A percentile compares a stretch with the other conserved stretches of the same genome.
These are phyloP conservation scores for Bothriochloa decipiens DNA, from an alignment of 176 grass and related monocot genomes.

Conservation along the genomic window DNA sequence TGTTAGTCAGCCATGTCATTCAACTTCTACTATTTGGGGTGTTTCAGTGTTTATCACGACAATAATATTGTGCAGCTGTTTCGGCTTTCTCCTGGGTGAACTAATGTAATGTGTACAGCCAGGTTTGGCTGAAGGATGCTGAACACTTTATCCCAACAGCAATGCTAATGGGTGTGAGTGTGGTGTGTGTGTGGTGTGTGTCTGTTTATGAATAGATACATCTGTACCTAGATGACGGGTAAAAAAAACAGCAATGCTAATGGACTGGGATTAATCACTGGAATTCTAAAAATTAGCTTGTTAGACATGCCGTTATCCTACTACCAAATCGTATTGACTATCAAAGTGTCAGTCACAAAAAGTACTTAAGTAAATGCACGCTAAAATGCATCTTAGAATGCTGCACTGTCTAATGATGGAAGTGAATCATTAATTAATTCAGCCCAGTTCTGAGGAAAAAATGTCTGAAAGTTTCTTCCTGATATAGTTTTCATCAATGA, in stretches of 20 bases:
- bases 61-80: not conserved
- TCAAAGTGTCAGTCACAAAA: not conserved
- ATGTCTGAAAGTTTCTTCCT: conserved; percentile 11
- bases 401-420: not conserved
- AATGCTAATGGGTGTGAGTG: not conserved
- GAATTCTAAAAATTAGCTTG: not conserved
- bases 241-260: not conserved
- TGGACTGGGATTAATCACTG: not conserved
- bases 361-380: conserved; percentile 14
- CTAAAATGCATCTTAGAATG: not conserved
- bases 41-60: not conserved
- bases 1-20: not conserved
- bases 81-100: not conserved
- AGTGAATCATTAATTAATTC: conserved; percentile 2
- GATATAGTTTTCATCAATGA: conserved; percentile 6
- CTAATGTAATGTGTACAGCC: not conserved
- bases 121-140: not conserved
- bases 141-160: not conserved
- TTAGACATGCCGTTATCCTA: not conserved
- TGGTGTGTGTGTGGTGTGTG: no score
- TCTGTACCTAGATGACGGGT: no score
- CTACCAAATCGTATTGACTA: conserved; percentile 19
- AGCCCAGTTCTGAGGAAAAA: conserved; percentile 23
- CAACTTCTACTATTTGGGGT: not conserved
- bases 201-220: no score